Conservation (phyloP, 148 eudicot species). For the Rhododendron mucronatum region DNA sequence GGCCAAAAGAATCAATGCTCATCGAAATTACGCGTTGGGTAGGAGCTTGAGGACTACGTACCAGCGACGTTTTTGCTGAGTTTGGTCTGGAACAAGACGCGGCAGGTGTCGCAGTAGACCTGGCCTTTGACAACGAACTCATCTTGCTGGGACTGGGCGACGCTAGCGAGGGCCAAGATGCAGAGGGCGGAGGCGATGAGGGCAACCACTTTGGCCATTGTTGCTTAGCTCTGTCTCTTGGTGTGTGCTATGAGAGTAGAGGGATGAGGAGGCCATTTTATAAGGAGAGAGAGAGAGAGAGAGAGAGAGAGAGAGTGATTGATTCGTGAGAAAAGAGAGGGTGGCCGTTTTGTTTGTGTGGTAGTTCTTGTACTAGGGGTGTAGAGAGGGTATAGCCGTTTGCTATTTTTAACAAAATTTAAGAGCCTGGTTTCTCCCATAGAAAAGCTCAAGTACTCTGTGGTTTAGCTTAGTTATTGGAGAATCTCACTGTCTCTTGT, state of each 20-base stretch:
- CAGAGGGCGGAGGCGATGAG: conserved; percentile 24
- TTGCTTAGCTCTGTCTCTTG: neutral
- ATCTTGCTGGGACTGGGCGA: conserved; percentile 15
- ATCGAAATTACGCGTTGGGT: neutral
- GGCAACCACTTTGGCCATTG: conserved; percentile 27
- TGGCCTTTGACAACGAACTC: conserved; percentile 9
- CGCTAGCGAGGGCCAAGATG: conserved; percentile 24
- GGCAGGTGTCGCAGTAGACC: conserved; percentile 15
- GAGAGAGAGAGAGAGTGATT: too few relatives aligned
- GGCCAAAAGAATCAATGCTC: too few relatives aligned
- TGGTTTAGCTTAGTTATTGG: neutral
- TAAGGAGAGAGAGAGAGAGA: neutral
- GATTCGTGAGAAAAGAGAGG: too few relatives aligned
- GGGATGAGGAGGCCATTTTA: conserved; percentile 4
- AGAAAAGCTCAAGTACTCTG: neutral
- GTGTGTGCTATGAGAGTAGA: neutral
- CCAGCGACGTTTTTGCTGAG: neutral
- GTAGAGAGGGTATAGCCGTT: neutral
- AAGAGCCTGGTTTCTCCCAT: neutral
- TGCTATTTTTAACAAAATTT: neutral
- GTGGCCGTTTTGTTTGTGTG: too few relatives aligned
- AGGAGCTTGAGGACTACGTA: too few relatives aligned
- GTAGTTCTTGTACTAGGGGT: too few relatives aligned
- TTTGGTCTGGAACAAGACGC: conserved; percentile 10
- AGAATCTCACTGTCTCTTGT: neutral